Conservation (phyloP, 2,329 filamentous ascomycete genomes). For the Rhynchosporium agropyri region DNA sequence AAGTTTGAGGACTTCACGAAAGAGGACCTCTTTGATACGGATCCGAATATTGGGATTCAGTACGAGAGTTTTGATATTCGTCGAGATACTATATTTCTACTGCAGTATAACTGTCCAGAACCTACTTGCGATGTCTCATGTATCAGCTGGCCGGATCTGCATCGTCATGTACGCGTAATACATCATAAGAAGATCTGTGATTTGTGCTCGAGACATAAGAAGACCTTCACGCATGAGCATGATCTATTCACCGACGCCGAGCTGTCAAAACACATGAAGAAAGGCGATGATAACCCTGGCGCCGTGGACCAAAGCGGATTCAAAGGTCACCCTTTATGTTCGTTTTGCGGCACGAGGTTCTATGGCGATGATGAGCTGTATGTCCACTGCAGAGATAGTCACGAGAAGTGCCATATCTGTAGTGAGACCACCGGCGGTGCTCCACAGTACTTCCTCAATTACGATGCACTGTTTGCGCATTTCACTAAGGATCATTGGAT, state of each 20-base stretch:
- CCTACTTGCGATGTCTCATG: conserved; percentile 82
- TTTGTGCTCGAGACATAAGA: conserved; percentile 91
- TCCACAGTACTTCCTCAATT: conserved; percentile 91
- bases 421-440: conserved; percentile 57
- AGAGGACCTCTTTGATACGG: conserved; percentile 73
- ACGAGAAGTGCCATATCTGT: conserved; percentile 94
- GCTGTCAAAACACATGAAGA: conserved; percentile 83
- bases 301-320: conserved; percentile 93
- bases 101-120: conserved; percentile 95
- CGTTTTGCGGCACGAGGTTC: conserved; percentile 88
- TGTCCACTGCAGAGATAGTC: conserved; percentile 87
- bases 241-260: conserved; percentile 83
- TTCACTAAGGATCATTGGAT: conserved; percentile 86
- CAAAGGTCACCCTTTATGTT: conserved; percentile 91
- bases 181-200: conserved; percentile 93
- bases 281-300: conserved; percentile 88
- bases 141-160: conserved; percentile 75
- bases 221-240: conserved; percentile 97
- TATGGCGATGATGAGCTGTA: conserved; percentile 97
- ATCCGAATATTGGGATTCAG: conserved; percentile 86
- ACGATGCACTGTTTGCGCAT: conserved; percentile 82
- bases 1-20: conserved; percentile 81
- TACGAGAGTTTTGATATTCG: conserved; percentile 89
- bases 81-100: conserved; percentile 82
- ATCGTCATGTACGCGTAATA: conserved; percentile 76